Base-by-base conservation (phyloP, 2,329 filamentous ascomycete genomes). In the Blastomyces gilchristii region DNA sequence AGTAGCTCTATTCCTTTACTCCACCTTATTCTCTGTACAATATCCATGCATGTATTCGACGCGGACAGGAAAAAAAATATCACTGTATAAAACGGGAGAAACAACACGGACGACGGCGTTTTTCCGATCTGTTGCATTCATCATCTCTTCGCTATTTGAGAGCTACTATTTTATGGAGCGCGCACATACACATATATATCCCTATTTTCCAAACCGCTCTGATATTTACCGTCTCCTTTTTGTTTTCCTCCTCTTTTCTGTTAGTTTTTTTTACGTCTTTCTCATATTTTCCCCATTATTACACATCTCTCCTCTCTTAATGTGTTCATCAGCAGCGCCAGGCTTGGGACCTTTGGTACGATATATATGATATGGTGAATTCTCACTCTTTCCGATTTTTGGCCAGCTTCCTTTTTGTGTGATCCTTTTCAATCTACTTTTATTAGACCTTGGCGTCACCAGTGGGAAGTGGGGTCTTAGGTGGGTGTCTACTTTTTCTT, bases 241-340 rank as follows among this genome's bases (percentile, higher is more conserved):
- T 43, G 60, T 39, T 63, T 60, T 68, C 66, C 64, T 63, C 62
- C 25, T 52, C 25, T 52, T 28, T 66, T 67, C 62, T 6, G 7
- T 25, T 67, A 66, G 64, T 63, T 63, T 65, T 67, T 63, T n/a
- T 58, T 45, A 5, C 64, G 69, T 43, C 66, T 62, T 64, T 63
- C 31, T 5, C n/a, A 7, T 2, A 43, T 16, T 39, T n/a, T 56
- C 18, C 7, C 31, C 8, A 64, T 64, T 64, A 68, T 65, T 66
- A 65, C 63, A 68, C 67, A 68, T 74, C 73, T 73, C 72, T 71
- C 69, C 71, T 73, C 72, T 66, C 43, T 67, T 63, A 73, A 71
- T 74, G 74, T 70, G 72, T 70, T 72, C 71, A 60, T 68, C 63
- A 63, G 64, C 58, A 62, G 62, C 39, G 12, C 8, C 37, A 25